A percentile compares a stretch with the other conserved stretches of the same genome.
These are phyloP conservation scores for Kuraishia piskuri DNA, from an alignment of 805 yeast genomes.

Conservation along the genomic window DNA sequence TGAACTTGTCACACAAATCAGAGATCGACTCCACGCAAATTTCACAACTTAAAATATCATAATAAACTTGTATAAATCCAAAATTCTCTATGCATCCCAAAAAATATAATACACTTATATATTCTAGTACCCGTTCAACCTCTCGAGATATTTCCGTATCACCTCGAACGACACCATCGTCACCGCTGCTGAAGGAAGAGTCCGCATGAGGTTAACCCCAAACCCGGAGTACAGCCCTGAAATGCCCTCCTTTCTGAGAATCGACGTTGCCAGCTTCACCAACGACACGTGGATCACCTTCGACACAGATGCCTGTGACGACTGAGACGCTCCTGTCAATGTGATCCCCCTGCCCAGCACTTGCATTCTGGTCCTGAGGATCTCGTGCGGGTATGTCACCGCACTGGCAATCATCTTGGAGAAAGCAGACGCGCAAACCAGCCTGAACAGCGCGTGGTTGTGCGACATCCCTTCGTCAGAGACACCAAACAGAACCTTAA, in stretches of 20 bases:
- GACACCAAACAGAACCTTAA: constrained; percentile 33
- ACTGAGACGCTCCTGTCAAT: background rate
- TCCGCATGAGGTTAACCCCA: constrained; percentile 74
- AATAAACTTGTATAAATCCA: no score
- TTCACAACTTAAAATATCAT: no score
- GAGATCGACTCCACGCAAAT: no score
- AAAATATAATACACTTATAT: no score
- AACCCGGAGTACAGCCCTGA: constrained; percentile 87
- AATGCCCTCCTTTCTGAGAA: constrained; percentile 62
- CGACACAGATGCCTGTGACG: background rate
- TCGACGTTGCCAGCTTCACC: constrained; percentile 8
- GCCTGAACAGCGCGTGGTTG: constrained; percentile 23
- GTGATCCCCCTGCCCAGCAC: constrained; percentile 22
- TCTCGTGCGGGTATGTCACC: constrained; percentile 93
- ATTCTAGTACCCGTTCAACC: constrained; percentile 8
- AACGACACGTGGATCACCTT: background rate
- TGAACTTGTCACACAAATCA: no score
- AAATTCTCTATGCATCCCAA: no score
- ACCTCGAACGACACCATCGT: constrained; percentile 89
- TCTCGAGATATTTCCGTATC: constrained; percentile 44
- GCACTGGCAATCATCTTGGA: constrained; percentile 87
- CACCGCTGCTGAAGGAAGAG: constrained; percentile 94
- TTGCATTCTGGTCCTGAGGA: constrained; percentile 86
- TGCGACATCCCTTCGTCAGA: constrained; percentile 3
- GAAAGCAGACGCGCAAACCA: constrained; percentile 61